A percentile compares a stretch with the other conserved stretches of the same genome.
Conservation (phyloP, 2,329 filamentous ascomycete species). For the Teratosphaeria nubilosa region DNA sequence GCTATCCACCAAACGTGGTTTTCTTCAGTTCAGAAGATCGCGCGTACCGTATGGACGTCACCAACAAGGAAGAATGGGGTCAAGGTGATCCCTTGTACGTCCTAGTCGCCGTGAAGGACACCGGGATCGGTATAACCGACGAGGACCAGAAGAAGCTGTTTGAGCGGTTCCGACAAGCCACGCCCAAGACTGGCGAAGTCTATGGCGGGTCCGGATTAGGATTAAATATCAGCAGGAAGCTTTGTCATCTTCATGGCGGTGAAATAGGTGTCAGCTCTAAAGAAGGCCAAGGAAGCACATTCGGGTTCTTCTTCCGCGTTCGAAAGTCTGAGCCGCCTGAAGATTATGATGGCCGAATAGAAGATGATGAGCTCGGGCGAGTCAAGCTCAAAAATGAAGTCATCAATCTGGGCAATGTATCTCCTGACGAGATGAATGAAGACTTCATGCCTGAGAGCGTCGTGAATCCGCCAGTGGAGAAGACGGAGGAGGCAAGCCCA, state of each 20-base stretch:
- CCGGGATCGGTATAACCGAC: conserved; percentile 33
- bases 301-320: conserved; percentile 34
- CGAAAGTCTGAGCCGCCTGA: conserved; percentile 7
- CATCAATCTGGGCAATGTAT: conserved; percentile 1
- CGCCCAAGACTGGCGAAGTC: conserved; percentile 24
- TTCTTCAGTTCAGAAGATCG: conserved; percentile 31
- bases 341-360: conserved; percentile 2
- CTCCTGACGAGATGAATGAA: conserved; percentile 5
- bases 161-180: conserved; percentile 31
- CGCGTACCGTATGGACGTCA: conserved; percentile 31
- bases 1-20: conserved; percentile 35
- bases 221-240: conserved; percentile 36
- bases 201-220: conserved; percentile 38
- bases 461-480: conserved; percentile 22
- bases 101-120: conserved; percentile 36
- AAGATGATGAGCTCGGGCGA: conserved; percentile 2
- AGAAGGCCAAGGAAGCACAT: conserved; percentile 29
- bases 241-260: conserved; percentile 35
- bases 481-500: conserved; percentile 14
- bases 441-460: conserved; percentile 13
- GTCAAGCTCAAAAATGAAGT: conserved; percentile 1
- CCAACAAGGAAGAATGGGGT: conserved; percentile 33
- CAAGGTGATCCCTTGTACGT: conserved; percentile 29
- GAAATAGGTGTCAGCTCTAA: conserved; percentile 35
- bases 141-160: conserved; percentile 34